phyloP scores from a whole-genome alignment of 106 monocot genomes.

The Allium sativum region DNA sequence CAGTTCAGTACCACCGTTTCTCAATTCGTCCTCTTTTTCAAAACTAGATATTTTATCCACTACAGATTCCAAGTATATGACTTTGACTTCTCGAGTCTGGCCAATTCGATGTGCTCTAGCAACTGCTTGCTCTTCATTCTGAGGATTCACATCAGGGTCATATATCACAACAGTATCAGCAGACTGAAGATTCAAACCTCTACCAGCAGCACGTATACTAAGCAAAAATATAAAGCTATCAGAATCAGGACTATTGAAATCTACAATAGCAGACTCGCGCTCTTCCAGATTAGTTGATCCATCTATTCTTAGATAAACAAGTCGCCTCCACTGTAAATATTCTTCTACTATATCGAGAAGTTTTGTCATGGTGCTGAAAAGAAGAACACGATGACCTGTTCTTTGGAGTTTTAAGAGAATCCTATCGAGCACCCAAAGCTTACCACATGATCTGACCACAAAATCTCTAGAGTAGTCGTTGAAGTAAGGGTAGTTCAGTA shows the following conservation, averaged over 20 bases:
- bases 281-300: conserved; percentile 92
- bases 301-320: conserved; percentile 85
- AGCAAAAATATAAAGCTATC: conserved; percentile 96
- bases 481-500: conserved; percentile 80
- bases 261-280: conserved; percentile 87
- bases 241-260: conserved; percentile 70
- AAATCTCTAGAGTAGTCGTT: conserved; percentile 73
- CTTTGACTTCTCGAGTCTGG: conserved; percentile 88
- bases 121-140: conserved; percentile 98
- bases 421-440: conserved; percentile 92
- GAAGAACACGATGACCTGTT: conserved; percentile 90
- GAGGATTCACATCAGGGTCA: conserved; percentile 97
- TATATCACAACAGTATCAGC: conserved; percentile 98
- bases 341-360: conserved; percentile 96
- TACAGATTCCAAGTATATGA: conserved; percentile 95
- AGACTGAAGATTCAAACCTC: conserved; percentile 93
- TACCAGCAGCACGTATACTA: conserved; percentile 97
- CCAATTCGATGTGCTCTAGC: conserved; percentile 98
- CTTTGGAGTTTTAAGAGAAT: conserved; percentile 95
- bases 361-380: conserved; percentile 98
- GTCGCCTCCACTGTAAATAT: conserved; percentile 83
- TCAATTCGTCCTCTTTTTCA: conserved; percentile 90
- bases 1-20: conserved; percentile 50
- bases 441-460: conserved; percentile 84
- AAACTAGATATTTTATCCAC: conserved; percentile 88